Conservation (phyloP, 805 yeast species). For the fission yeast (Schizosaccharomyces pombe) region DNA sequence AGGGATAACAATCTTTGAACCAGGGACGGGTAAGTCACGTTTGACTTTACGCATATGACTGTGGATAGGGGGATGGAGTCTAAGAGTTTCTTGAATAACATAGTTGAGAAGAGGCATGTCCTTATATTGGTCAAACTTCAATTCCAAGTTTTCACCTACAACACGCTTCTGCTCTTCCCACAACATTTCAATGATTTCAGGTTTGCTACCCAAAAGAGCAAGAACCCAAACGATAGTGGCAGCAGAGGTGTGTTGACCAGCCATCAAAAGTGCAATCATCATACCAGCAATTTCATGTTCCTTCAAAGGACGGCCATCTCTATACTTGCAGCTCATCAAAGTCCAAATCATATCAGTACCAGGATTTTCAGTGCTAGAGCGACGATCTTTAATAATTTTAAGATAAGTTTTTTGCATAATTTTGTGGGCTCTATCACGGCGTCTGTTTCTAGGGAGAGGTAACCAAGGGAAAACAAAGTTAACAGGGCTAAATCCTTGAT, state of each 20-base stretch:
- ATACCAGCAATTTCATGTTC: conserved; percentile 86
- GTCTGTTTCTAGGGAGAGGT: conserved; percentile 66
- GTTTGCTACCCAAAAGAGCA: conserved; percentile 70
- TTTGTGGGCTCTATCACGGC: conserved; percentile 71
- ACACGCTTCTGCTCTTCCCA: conserved; percentile 50
- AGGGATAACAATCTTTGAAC: conserved; percentile 61
- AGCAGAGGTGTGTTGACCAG: conserved; percentile 96
- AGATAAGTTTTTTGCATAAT: conserved; percentile 61
- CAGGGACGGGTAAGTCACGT: conserved; percentile 57
- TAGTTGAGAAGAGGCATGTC: conserved; percentile 63
- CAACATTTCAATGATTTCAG: conserved; percentile 62
- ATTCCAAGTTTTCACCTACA: conserved; percentile 24
- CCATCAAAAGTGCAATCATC: conserved; percentile 89
- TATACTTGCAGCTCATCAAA: conserved; percentile 61
- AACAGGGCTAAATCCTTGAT: conserved; percentile 87
- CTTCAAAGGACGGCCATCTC: conserved; percentile 84
- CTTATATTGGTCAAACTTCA: conserved; percentile 54
- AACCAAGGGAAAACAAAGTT: conserved; percentile 88
- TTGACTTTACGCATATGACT: conserved; percentile 82
- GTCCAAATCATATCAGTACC: conserved; percentile 79
- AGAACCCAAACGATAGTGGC: conserved; percentile 89
- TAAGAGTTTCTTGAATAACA: conserved; percentile 73
- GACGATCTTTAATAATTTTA: conserved; percentile 51
- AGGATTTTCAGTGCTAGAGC: conserved; percentile 30
- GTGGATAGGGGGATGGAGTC: conserved; percentile 91